phyloP scores from a whole-genome alignment of 768 basidiomycete genomes.

The Russula dissimulans region DNA sequence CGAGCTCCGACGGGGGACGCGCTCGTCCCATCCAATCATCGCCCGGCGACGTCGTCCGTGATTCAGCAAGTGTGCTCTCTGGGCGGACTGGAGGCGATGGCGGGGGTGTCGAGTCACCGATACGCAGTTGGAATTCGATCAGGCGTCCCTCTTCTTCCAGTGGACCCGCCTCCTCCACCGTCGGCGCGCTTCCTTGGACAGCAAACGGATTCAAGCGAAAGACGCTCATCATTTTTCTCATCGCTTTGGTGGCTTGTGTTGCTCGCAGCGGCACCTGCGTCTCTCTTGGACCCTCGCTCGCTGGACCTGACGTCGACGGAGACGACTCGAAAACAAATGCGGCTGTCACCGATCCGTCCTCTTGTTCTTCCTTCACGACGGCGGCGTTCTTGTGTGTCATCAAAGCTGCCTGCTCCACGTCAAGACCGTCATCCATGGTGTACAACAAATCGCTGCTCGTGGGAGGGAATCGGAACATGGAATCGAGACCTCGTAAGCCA shows the following conservation, averaged over 20 bases:
- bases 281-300: slow-evolving; percentile 11
- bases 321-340: slow-evolving; percentile 19
- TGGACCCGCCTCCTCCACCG: slow-evolving; percentile 17
- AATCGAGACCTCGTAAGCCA: slow-evolving; percentile 10
- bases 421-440: slow-evolving; percentile 12
- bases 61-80: slow-evolving; percentile 10
- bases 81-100: slow-evolving; percentile 13
- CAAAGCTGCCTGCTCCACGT: slow-evolving; percentile 7
- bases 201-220: slow-evolving; percentile 73
- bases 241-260: slow-evolving; percentile 58
- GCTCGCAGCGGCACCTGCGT: slow-evolving; percentile 58
- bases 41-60: slow-evolving; percentile 7
- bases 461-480: slow-evolving; percentile 14
- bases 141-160: slow-evolving; percentile 19
- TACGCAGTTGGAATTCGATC: slow-evolving; percentile 19
- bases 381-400: slow-evolving; percentile 5
- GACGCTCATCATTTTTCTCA: slow-evolving; percentile 70
- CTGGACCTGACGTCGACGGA: slow-evolving; percentile 12
- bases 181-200: slow-evolving; percentile 22
- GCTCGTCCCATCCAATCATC: slow-evolving; percentile 14
- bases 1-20: slow-evolving; percentile 14
- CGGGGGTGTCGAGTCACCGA: slow-evolving; percentile 13
- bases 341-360: slow-evolving; percentile 9
- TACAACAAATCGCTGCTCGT: slow-evolving; percentile 9
- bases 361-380: slow-evolving; percentile 17